These are phyloP conservation scores for Gremmenia infestans DNA, from an alignment of 2,329 filamentous ascomycete species.

Conservation along the genomic window DNA sequence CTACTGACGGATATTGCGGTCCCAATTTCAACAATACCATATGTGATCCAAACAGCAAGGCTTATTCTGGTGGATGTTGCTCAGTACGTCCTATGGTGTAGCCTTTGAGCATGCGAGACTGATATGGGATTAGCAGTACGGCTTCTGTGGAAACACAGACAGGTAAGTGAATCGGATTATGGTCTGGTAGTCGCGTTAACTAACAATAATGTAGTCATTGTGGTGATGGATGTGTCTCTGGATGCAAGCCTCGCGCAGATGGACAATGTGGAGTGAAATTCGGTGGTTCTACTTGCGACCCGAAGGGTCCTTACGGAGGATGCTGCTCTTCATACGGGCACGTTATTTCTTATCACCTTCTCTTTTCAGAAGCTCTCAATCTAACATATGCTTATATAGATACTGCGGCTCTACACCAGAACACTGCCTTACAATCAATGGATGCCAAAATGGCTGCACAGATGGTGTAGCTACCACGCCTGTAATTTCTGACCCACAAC, in stretches of 20 bases:
- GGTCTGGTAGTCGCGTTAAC: too few species aligned
- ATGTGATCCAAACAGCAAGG: conserved; percentile 39
- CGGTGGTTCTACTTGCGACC: conserved; percentile 26
- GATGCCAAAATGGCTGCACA: conserved; percentile 30
- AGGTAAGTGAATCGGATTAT: conserved; percentile 17
- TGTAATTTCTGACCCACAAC: conserved; percentile 5
- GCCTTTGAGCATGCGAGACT: background rate
- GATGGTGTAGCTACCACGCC: background rate
- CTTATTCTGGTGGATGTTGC: conserved; percentile 42
- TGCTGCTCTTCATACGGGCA: conserved; percentile 30
- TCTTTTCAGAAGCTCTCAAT: background rate
- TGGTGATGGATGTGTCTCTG: conserved; percentile 36
- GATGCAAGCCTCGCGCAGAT: conserved; percentile 31
- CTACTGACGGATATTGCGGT: conserved; percentile 34
- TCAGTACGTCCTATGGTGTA: conserved; percentile 26
- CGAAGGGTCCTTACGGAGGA: conserved; percentile 25
- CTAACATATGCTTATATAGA: conserved; percentile 11
- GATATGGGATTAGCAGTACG: conserved; percentile 22
- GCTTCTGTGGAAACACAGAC: conserved; percentile 40
- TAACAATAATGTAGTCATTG: conserved; percentile 24
- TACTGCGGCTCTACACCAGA: conserved; percentile 24
- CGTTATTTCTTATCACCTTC: conserved; percentile 6
- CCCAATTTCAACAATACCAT: conserved; percentile 24
- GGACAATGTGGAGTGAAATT: conserved; percentile 28
- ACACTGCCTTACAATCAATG: conserved; percentile 23